Evolutionary conservation across 352 stramenopile species (phyloP), one percentile per base, ranked within the genome.

Genomic region (Globisporangium heterothallicum): DNA sequence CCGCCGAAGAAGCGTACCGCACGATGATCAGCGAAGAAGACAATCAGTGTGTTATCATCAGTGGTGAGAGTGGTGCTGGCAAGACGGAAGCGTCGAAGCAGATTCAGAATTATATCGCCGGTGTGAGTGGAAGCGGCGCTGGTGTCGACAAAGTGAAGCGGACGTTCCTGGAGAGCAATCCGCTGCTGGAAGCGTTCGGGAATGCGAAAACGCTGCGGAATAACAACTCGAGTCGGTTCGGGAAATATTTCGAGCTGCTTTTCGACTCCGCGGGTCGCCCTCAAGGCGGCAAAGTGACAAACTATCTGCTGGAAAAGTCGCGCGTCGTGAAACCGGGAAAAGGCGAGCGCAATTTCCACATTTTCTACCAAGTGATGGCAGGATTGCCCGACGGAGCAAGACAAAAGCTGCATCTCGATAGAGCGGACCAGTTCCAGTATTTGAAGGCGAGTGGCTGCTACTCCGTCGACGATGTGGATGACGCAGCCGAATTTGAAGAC

Each of bases 131-230:
- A 42, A 88, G 74, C 26, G 83, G 80, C 24, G 72, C 74, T 0
- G 83, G 81, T 21, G 83, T 93, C 4, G 83, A 95, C 61, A 93
- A 92, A 65, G 80, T 94, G 53, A 94, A 94, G 58, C 76, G 84
- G 40, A 91, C 75, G 2, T 94, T 98, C 34, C 57, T 98, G 10
- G 92, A 98, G 59, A 96, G 84, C 10, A 98, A 98, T 58, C 94
- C 94, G 52, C 77, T 98, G 47, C 70, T 98, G 6, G 94, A 98
- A 65, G 90, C 91, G n/a, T 98, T 98, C 67, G 94, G 94, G 29
- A 98, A 98, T 56, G 93, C 92, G 53, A 95, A 96, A 65, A 98
- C 94, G 7, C 56, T 98, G 21, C 78, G 92, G 25, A 98, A 98
- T 71, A 84, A 94, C 80, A 98, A 98, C 70, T 97, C 86, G 14